Base-by-base conservation (phyloP, 2,329 filamentous ascomycete genomes). In the Sodiomyces alkalinus region DNA sequence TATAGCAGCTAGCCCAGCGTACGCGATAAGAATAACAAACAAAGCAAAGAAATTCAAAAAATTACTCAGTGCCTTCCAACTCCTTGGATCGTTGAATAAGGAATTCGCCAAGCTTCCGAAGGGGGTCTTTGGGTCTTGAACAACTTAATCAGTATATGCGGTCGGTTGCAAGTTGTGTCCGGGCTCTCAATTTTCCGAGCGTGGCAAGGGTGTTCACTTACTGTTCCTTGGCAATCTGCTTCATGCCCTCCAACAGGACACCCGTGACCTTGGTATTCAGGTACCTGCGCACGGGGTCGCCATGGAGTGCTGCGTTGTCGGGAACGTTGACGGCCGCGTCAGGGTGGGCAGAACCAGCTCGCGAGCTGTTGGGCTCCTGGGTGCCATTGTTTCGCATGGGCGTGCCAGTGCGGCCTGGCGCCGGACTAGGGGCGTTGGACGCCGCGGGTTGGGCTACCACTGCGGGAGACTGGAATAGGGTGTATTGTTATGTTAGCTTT, bases 211-310 rank as follows among this genome's bases (percentile, higher is more conserved):
- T n/a, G n/a, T n/a, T n/a, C n/a, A n/a, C 75, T 44, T 52, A 82
- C 78, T 77, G 69, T 22, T 82, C 74, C 39, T 68, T 73, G 4
- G 74, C 75, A 34, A 85, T 47, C 30, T 64, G 51, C 55, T 82
- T 83, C 74, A 85, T 79, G 15, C 77, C 79, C 42, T 83, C 77
- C 21, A 83, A 53, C 33, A 85, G 44, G 16, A 68, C 64, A 1
- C 68, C 68, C 1, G 76, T 79, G 22, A 85, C 66, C 41, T 74
- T 80, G 27, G 64, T 62, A 44, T 83, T 83, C 40, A 85, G 52
- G 47, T 82, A 85, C 41, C 70, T 65, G 24, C 79, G 66, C 5
- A 72, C 71, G 1, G 74, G 71, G 14, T 77, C 78, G 26, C 78
- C 77, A 42, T 81, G 74, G 2, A 64, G 52, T 2, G 68, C 61